Evolutionary conservation across 2,329 filamentous ascomycete species (phyloP).

Genomic region (Bipolaris victoriae): DNA sequence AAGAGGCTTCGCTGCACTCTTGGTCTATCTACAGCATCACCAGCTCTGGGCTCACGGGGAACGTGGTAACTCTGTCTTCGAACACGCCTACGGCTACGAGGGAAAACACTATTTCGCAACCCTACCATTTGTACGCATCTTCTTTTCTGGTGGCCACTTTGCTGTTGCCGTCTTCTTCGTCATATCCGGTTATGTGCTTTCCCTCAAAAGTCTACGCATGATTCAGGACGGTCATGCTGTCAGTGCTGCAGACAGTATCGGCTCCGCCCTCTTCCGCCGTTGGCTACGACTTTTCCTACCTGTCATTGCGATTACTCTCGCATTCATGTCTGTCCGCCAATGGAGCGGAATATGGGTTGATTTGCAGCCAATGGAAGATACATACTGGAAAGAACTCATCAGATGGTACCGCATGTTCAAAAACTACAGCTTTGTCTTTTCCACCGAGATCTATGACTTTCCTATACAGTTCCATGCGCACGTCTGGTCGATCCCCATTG

Average conservation of each 20-base stretch:
- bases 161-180: constrained; percentile 62
- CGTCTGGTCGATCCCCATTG: constrained; percentile 48
- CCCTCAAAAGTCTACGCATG: constrained; percentile 53
- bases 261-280: constrained; percentile 58
- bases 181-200: constrained; percentile 61
- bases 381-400: constrained; percentile 37
- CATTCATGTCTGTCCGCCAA: constrained; percentile 62
- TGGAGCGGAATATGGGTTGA: constrained; percentile 40
- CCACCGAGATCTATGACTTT: constrained; percentile 64
- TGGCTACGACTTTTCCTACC: constrained; percentile 60
- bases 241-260: constrained; percentile 52
- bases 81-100: constrained; percentile 41
- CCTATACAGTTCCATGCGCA: constrained; percentile 49
- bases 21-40: constrained; percentile 68
- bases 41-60: constrained; percentile 52
- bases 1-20: constrained; percentile 69
- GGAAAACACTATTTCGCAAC: constrained; percentile 39
- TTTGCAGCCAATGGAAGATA: constrained; percentile 60
- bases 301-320: constrained; percentile 62
- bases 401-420: constrained; percentile 54
- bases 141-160: constrained; percentile 61
- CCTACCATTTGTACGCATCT: constrained; percentile 51
- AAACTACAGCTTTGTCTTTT: constrained; percentile 72
- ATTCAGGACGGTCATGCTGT: constrained; percentile 52
- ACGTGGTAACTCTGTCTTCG: constrained; percentile 57